These are phyloP conservation scores for Rhinocladiella mackenziei DNA, from an alignment of 2,329 filamentous ascomycete genomes.

Conservation along the genomic window DNA sequence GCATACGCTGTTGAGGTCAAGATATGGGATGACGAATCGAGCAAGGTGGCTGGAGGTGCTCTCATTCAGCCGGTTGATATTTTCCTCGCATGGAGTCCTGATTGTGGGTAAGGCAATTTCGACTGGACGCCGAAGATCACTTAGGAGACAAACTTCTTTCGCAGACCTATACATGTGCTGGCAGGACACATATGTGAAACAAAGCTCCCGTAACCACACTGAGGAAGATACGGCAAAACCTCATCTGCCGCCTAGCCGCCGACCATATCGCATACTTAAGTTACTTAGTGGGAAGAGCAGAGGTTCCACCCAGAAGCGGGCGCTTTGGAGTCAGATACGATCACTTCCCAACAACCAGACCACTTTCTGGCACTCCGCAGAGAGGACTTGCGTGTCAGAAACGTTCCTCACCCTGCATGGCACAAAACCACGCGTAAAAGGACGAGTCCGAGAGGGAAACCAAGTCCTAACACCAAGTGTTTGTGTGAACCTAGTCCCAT, in stretches of 20 bases:
- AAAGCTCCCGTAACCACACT: conserved; percentile 14
- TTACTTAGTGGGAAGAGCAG: conserved; percentile 5
- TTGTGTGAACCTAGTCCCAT: conserved; percentile 1
- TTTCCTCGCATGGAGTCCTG: too few relatives aligned
- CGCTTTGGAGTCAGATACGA: conserved; percentile 1
- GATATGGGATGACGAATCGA: background rate
- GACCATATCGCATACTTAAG: conserved; percentile 9
- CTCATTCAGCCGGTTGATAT: too few relatives aligned
- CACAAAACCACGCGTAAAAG: too few relatives aligned
- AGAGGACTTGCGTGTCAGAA: conserved; percentile 1
- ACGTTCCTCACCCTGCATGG: too few relatives aligned
- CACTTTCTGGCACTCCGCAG: conserved; percentile 8
- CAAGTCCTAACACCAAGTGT: conserved; percentile 9
- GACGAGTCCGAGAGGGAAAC: too few relatives aligned
- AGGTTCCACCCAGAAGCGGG: conserved; percentile 15
- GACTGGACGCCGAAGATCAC: background rate
- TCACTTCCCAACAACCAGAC: conserved; percentile 16
- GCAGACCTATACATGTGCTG: conserved; percentile 7
- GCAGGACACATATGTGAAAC: conserved; percentile 11
- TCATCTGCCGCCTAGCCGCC: conserved; percentile 14
- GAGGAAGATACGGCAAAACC: conserved; percentile 15
- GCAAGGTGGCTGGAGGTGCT: too few relatives aligned
- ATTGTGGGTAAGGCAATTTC: too few relatives aligned
- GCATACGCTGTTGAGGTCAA: background rate
- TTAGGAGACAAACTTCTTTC: background rate